phyloP scores from a whole-genome alignment of 1,139 yeast genomes.

The Candida dubliniensis region DNA sequence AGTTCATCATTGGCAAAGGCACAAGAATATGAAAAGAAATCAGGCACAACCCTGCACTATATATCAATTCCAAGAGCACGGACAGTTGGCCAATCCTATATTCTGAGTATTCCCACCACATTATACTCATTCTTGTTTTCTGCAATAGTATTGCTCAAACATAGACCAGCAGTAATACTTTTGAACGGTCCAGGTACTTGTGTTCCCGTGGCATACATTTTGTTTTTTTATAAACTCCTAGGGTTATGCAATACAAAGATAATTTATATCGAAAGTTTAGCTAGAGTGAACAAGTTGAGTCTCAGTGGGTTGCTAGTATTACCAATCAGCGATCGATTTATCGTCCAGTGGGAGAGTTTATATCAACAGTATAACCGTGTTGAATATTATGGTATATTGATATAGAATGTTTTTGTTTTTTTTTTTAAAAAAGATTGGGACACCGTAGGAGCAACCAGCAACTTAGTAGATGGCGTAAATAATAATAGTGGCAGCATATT shows the following conservation, averaged over 20 bases:
- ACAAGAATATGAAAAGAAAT: slow-evolving; percentile 34
- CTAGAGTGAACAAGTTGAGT: slow-evolving; percentile 76
- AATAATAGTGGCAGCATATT: not conserved
- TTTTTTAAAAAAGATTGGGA: too few species aligned
- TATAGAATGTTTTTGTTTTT: slow-evolving; percentile 31
- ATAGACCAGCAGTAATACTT: slow-evolving; percentile 54
- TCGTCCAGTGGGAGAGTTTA: slow-evolving; percentile 89
- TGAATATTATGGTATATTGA: slow-evolving; percentile 76
- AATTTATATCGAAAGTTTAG: slow-evolving; percentile 83
- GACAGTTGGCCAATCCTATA: slow-evolving; percentile 63
- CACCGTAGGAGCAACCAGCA: too few species aligned
- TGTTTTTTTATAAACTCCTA: slow-evolving; percentile 53
- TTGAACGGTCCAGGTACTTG: slow-evolving; percentile 96
- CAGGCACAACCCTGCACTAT: slow-evolving; percentile 18
- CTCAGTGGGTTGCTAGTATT: slow-evolving; percentile 70
- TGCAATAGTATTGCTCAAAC: slow-evolving; percentile 20
- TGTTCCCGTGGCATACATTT: slow-evolving; percentile 69
- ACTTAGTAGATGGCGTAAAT: too few species aligned
- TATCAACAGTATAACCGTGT: slow-evolving; percentile 55
- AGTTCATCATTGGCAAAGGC: slow-evolving; percentile 54
- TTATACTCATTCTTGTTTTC: slow-evolving; percentile 38
- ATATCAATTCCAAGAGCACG: slow-evolving; percentile 70
- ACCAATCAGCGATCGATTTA: slow-evolving; percentile 70
- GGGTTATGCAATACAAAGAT: slow-evolving; percentile 59
- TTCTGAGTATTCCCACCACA: slow-evolving; percentile 56